Percentiles rank a stretch among this genome's conserved stretches.
Evolutionary conservation across 2,329 filamentous ascomycete genomes (phyloP).

Genomic region (Microcyclospora pomicola): DNA sequence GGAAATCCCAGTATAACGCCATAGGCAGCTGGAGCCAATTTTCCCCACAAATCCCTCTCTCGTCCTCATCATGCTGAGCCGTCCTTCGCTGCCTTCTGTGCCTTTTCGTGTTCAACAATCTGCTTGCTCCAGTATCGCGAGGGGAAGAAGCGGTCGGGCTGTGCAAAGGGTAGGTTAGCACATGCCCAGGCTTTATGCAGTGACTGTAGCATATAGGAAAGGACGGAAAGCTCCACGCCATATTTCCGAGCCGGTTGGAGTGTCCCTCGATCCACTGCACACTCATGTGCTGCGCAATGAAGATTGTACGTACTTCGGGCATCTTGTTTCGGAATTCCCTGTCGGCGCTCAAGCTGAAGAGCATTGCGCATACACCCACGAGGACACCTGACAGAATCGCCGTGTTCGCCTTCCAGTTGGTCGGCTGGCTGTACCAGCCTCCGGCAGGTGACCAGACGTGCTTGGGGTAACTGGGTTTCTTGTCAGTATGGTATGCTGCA

Average conservation of each 20-base stretch:
- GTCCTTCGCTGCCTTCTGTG: slow-evolving; percentile 23
- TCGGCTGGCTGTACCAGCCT: slow-evolving; percentile 92
- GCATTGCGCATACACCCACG: slow-evolving; percentile 51
- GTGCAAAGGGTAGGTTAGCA: slow-evolving; percentile 6
- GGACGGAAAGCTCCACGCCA: background rate
- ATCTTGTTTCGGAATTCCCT: slow-evolving; percentile 60
- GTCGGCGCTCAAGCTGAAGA: slow-evolving; percentile 58
- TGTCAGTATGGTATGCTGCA: too few relatives aligned
- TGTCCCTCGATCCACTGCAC: background rate
- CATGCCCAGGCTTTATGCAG: background rate
- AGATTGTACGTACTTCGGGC: slow-evolving; percentile 39
- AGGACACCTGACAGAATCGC: slow-evolving; percentile 57
- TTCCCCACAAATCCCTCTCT: too few relatives aligned
- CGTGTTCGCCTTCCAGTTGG: slow-evolving; percentile 93
- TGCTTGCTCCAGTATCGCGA: slow-evolving; percentile 70
- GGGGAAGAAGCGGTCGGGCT: slow-evolving; percentile 60
- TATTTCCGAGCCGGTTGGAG: background rate
- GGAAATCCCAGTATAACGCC: too few relatives aligned
- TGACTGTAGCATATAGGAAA: background rate
- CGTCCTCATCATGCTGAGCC: background rate
- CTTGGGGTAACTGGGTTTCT: slow-evolving; percentile 17
- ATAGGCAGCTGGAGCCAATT: too few relatives aligned
- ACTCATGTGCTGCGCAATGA: background rate
- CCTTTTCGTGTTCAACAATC: slow-evolving; percentile 54
- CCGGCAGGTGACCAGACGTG: slow-evolving; percentile 96